These are phyloP conservation scores for Neoarthrinium moseri DNA, from an alignment of 2,329 filamentous ascomycete genomes.

Conservation along the genomic window DNA sequence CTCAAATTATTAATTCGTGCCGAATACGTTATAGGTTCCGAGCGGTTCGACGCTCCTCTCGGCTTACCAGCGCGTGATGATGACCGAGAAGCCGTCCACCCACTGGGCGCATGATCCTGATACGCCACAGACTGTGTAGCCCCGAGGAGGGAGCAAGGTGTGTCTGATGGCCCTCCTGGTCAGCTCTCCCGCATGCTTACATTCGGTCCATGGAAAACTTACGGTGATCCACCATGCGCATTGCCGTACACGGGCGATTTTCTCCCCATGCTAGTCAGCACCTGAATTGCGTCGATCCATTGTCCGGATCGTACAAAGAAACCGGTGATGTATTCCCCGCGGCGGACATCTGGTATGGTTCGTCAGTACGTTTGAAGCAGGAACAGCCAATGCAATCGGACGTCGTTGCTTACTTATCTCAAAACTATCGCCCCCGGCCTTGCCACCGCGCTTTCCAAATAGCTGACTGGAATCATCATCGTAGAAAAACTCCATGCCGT, in stretches of 20 bases:
- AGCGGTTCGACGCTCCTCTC: too few relatives aligned
- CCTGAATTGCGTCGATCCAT: conserved; percentile 86
- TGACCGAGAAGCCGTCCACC: conserved; percentile 82
- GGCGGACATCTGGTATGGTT: conserved; percentile 64
- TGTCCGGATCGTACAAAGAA: conserved; percentile 78
- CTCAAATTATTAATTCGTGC: not conserved
- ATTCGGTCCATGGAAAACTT: conserved; percentile 40
- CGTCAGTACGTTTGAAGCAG: conserved; percentile 11
- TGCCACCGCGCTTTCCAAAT: conserved; percentile 79
- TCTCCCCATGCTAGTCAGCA: conserved; percentile 85
- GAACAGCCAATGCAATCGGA: not conserved
- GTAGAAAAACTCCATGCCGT: conserved; percentile 90
- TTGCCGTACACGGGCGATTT: conserved; percentile 86
- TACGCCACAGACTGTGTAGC: conserved; percentile 85
- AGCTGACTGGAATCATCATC: conserved; percentile 82
- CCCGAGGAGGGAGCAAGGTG: conserved; percentile 83
- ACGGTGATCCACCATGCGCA: conserved; percentile 75
- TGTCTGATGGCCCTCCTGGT: conserved; percentile 52
- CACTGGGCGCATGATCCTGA: conserved; percentile 78
- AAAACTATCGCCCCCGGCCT: conserved; percentile 70
- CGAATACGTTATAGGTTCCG: not conserved
- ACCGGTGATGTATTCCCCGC: conserved; percentile 83
- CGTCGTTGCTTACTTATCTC: conserved; percentile 61
- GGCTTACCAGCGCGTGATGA: conserved; percentile 66
- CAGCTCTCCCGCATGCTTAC: not conserved